Base-by-base conservation (phyloP, 352 stramenopile species). In the Pythium dissimile region DNA sequence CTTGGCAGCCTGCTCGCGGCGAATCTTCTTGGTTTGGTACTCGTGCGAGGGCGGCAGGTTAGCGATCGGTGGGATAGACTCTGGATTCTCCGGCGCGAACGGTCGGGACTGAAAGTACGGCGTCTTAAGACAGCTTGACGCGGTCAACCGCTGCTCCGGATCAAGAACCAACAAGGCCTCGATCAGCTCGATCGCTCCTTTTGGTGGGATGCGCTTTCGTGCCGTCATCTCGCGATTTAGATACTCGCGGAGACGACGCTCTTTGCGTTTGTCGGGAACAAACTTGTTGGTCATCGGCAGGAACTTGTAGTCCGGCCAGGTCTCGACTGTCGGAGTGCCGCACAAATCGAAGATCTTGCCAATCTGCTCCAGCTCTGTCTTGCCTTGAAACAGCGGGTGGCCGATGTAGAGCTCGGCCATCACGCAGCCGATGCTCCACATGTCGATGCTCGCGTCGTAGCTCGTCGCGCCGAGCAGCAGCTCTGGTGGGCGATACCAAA, bases 401-500 rank as follows among this genome's bases (percentile, higher is more conserved):
- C 86, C 86, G 27, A 94, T 88, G 59, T 92, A 95, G 3, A 95
- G 58, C 66, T 95, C 86, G 5, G 79, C 86, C 58, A 95, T 89
- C 2, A 95, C 84, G 28, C 86, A 95, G 1, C 94, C 95, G 41
- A 98, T 96, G 31, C 94, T 97, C 92, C 94, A 98, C 74, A 97
- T 96, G 66, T 98, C 95, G 37, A 98, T 96, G 32, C 77, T 96
- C 7, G 84, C 82, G 32, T 95, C 87, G 67, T 98, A 98, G 50
- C 75, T 87, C 1, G 92, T 97, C n/a, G 81, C 92, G 8, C 94
- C 92, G 11, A 98, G 77, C 21, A 98, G 70, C 4, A 98, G 78
- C 71, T 98, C 95, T 0, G 95, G 95, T 4, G 93, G 82, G 0
- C 95, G 80, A 62, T 98, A 98, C 95, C 95, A 98, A 9, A 97